phyloP scores from a whole-genome alignment of 257 asterid genomes.

The Euphrasia confusa region DNA sequence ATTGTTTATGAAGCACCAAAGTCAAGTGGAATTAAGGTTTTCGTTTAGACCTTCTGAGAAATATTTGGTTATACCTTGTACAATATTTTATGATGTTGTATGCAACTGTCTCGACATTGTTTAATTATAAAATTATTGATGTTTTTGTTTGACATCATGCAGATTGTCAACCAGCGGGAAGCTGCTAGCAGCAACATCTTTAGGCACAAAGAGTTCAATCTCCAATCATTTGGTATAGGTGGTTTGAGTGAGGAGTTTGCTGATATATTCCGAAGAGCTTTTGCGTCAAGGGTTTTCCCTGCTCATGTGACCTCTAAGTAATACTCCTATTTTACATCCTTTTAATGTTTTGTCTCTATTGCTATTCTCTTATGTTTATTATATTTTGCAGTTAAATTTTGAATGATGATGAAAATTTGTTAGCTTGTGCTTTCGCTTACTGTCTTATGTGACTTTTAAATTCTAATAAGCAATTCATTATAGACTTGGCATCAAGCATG shows the following conservation, averaged over 20 bases:
- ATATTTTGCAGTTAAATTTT: constrained; percentile 8
- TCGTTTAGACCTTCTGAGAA: constrained; percentile 19
- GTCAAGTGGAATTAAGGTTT: constrained; percentile 91
- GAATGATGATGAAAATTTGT: constrained; percentile 10
- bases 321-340: constrained; percentile 27
- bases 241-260: constrained; percentile 97
- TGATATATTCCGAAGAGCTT: constrained; percentile 98
- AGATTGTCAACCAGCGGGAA: constrained; percentile 96
- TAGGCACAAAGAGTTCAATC: constrained; percentile 89
- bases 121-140: constrained; percentile 19
- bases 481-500: constrained; percentile 98
- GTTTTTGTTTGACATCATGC: constrained; percentile 31
- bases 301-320: constrained; percentile 94
- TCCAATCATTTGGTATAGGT: constrained; percentile 86
- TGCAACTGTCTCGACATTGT: constrained; percentile 20
- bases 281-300: constrained; percentile 98
- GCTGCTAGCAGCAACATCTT: constrained; percentile 93
- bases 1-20: constrained; percentile 76
- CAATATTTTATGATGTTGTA: constrained; percentile 14
- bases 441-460: constrained; percentile 23
- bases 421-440: constrained; percentile 18
- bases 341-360: constrained; percentile 7
- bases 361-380: constrained; percentile 19
- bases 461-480: constrained; percentile 22
- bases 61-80: constrained; percentile 17